These are phyloP conservation scores for Tuber aestivum DNA, from an alignment of 495 filamentous ascomycete species.

Conservation along the genomic window DNA sequence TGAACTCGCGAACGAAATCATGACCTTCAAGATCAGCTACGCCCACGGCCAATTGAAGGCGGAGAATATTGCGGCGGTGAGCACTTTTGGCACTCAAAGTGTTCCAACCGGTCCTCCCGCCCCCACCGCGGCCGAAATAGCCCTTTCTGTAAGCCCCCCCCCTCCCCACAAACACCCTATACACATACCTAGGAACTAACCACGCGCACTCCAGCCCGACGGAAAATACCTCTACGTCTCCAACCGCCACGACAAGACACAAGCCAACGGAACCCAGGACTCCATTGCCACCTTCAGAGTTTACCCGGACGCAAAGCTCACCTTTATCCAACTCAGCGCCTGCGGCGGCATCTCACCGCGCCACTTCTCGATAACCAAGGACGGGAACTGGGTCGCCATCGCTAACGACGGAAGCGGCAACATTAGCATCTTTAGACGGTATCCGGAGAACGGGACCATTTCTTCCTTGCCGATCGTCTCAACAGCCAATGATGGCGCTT, in stretches of 20 bases:
- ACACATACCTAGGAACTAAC: not conserved
- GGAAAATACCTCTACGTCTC: conserved; percentile 57
- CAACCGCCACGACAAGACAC: conserved; percentile 55
- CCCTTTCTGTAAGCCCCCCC: conserved; percentile 51
- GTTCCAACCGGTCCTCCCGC: conserved; percentile 38
- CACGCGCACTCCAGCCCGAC: conserved; percentile 48
- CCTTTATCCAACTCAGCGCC: conserved; percentile 50
- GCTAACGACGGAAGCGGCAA: not conserved
- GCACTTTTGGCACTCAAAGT: conserved; percentile 47
- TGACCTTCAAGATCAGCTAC: conserved; percentile 57
- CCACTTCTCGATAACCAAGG: conserved; percentile 50
- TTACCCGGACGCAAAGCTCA: conserved; percentile 49
- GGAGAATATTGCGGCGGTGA: conserved; percentile 45
- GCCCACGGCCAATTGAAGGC: conserved; percentile 48
- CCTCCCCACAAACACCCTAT: not conserved
- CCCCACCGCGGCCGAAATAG: conserved; percentile 55
- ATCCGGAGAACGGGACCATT: not conserved
- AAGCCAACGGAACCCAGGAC: conserved; percentile 45
- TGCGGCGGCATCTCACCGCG: conserved; percentile 58
- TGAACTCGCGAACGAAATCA: conserved; percentile 58
- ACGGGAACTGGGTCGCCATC: conserved; percentile 4
- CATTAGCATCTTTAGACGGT: not conserved
- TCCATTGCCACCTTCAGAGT: conserved; percentile 49
- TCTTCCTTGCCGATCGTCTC: not conserved
- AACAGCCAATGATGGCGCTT: not conserved